These are phyloP conservation scores for Starmerella ratchasimensis DNA, from an alignment of 805 yeast species.

Conservation along the genomic window DNA sequence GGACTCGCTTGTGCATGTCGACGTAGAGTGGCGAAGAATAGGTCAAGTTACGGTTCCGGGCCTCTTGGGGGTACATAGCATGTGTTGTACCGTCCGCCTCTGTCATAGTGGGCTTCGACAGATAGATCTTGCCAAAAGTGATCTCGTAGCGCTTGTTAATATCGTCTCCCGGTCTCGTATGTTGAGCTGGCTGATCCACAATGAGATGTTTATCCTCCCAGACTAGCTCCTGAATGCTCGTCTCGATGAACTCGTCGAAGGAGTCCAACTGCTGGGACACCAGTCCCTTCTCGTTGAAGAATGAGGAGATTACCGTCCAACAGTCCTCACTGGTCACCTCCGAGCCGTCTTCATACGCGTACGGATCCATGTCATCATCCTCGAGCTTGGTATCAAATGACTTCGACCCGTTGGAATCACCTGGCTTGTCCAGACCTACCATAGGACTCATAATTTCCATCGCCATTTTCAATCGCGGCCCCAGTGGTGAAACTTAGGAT, in stretches of 20 bases:
- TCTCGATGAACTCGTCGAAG: conserved; percentile 92
- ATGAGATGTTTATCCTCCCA: conserved; percentile 90
- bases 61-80: conserved; percentile 96
- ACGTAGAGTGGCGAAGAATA: conserved; percentile 93
- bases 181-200: conserved; percentile 96
- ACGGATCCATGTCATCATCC: conserved; percentile 19
- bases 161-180: conserved; percentile 78
- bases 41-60: conserved; percentile 87
- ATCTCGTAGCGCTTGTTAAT: conserved; percentile 88
- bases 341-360: conserved; percentile 45
- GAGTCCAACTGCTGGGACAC: conserved; percentile 98
- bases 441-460: conserved; percentile 15
- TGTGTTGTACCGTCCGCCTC: conserved; percentile 99
- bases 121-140: conserved; percentile 92
- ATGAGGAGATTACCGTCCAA: conserved; percentile 95
- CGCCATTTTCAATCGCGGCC: conserved; percentile 9
- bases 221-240: conserved; percentile 91
- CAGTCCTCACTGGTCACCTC: conserved; percentile 95
- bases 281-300: conserved; percentile 89
- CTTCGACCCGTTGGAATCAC: background rate
- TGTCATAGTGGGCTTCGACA: conserved; percentile 94
- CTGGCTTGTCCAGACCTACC: background rate
- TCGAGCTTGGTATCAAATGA: conserved; percentile 6
- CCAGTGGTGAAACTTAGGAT: background rate
- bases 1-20: conserved; percentile 83